Evolutionary conservation across 2,329 filamentous ascomycete genomes (phyloP), one percentile per base, ranked within the genome.

Genomic region (Hymenoscyphus fructigenus): DNA sequence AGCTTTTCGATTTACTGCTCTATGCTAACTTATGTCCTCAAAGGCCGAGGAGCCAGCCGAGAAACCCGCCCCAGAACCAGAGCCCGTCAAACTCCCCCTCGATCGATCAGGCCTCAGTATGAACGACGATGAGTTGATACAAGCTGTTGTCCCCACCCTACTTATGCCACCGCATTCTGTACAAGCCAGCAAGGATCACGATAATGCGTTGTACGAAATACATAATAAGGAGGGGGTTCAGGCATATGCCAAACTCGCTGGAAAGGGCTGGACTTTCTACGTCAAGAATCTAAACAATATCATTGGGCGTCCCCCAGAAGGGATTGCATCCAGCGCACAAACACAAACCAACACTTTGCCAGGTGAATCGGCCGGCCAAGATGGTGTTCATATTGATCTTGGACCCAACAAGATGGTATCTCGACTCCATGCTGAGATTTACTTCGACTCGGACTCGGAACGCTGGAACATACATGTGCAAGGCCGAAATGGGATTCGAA

Each of bases 391-490:
- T 75, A 94, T 99, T 71, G 94, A 99, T 75, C 82, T 99, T 36
- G 91, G 91, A 0, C 91, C 91, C 0, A 91, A 86, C 78, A 94
- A 94, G 79, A 88, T 91, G 74, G 88, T 94, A 41, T 94, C 91
- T 34, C 85, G 91, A 67, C 83, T 89, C 67, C 91, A 93, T 74
- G 91, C 91, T 12, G 83, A 88, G 72, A 91, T 95, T 60, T 87
- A 84, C 70, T 95, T 91, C 73, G 86, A 92, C 72, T 79, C 83
- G 20, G 86, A 88, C 53, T 79, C 83, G 44, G 88, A 87, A 70
- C 86, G 85, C 66, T 99, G 95, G 95, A 89, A 90, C 73, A 85
- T 99, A 60, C 81, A 87, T 55, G 92, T 97, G 68, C 93, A 94
- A 75, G 95, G 95, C 23, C 90, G 95, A 70, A 99, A 99, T 76